Evolutionary conservation across 2,329 filamentous ascomycete genomes (phyloP).

Genomic region (Fusarium dimerum): DNA sequence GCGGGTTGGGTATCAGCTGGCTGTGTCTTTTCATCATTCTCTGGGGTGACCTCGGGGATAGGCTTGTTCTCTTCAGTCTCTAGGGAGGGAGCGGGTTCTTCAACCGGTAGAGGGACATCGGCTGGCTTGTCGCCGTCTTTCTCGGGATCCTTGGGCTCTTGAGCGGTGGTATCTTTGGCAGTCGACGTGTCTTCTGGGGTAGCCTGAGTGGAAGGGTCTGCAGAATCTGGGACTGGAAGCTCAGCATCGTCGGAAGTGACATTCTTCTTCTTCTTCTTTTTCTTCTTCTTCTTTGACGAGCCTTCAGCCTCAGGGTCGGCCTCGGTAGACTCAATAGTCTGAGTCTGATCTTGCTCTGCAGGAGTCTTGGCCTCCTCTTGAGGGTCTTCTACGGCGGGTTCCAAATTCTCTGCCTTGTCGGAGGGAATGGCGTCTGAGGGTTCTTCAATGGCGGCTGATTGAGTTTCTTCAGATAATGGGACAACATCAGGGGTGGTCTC

Average conservation of each 20-base stretch:
- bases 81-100: constrained; percentile 8
- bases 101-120: constrained; percentile 5
- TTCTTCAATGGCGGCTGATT: neutral
- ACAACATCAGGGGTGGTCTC: neutral
- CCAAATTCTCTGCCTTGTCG: constrained; percentile 1
- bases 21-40: constrained; percentile 25
- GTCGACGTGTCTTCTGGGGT: neutral
- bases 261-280: constrained; percentile 34
- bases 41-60: constrained; percentile 16
- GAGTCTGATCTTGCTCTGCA: neutral
- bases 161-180: neutral
- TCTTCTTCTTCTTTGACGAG: constrained; percentile 33
- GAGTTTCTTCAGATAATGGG: constrained; percentile 13
- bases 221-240: constrained; percentile 5
- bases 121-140: constrained; percentile 6
- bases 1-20: constrained; percentile 27
- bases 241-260: constrained; percentile 16
- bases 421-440: neutral
- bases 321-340: neutral
- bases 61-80: constrained; percentile 16
- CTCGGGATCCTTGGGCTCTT: constrained; percentile 10
- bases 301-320: constrained; percentile 8
- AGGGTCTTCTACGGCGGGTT: neutral
- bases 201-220: neutral
- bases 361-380: neutral